These are phyloP conservation scores for Mortierella hygrophila DNA, from an alignment of 192 early-diverging fungal species.

Conservation along the genomic window DNA sequence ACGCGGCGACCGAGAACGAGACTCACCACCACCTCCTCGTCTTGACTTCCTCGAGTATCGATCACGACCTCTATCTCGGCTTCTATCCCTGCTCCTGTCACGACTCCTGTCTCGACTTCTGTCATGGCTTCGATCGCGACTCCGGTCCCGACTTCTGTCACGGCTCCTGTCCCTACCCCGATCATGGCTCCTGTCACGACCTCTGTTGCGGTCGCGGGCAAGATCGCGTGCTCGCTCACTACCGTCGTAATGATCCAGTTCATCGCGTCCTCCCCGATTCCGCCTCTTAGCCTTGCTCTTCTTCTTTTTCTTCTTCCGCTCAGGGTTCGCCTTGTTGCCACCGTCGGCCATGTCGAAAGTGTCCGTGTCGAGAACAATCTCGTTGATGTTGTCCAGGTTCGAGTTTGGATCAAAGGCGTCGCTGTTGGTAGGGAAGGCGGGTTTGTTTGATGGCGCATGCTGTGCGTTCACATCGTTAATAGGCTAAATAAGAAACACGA, in stretches of 20 bases:
- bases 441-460: not conserved
- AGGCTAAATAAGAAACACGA: constrained; percentile 13
- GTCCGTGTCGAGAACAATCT: constrained; percentile 48
- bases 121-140: constrained; percentile 9
- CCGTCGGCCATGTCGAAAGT: not conserved
- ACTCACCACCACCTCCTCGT: constrained; percentile 14
- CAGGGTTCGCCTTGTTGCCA: not conserved
- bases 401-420: constrained; percentile 10
- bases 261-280: constrained; percentile 9
- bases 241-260: constrained; percentile 34
- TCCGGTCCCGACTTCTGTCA: constrained; percentile 24
- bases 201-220: constrained; percentile 23
- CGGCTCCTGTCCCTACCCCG: constrained; percentile 9
- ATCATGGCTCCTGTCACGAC: constrained; percentile 19
- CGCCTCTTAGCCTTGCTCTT: constrained; percentile 27
- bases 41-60: constrained; percentile 21
- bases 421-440: not conserved
- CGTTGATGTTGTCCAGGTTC: constrained; percentile 51
- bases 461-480: not conserved
- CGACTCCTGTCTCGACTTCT: constrained; percentile 17
- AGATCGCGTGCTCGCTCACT: constrained; percentile 38
- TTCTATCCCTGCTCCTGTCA: not conserved
- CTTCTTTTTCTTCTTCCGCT: constrained; percentile 46
- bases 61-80: constrained; percentile 7
- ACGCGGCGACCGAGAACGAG: constrained; percentile 28